Conservation (phyloP, 352 stramenopile genomes). For the Thalassiosira mediterranea region DNA sequence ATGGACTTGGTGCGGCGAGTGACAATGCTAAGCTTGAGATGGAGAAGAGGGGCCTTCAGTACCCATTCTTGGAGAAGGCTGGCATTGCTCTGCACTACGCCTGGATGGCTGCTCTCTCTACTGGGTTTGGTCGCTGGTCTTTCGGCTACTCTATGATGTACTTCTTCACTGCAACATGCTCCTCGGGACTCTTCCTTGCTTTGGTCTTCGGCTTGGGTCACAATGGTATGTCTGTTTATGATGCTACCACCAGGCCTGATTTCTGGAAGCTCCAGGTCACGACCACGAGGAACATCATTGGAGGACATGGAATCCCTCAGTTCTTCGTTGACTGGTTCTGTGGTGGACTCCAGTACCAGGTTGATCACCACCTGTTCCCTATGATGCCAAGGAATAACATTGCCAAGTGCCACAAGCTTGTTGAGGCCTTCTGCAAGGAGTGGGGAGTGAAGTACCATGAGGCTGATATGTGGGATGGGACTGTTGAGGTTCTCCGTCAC, state of each 20-base stretch:
- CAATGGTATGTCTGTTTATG: slow-evolving; percentile 98
- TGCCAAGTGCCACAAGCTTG: slow-evolving; percentile 90
- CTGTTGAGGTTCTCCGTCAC: slow-evolving; percentile 93
- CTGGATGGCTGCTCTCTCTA: slow-evolving; percentile 83
- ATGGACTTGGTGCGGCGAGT: slow-evolving; percentile 89
- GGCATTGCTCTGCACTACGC: slow-evolving; percentile 88
- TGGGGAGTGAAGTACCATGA: slow-evolving; percentile 96
- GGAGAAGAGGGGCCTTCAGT: slow-evolving; percentile 87
- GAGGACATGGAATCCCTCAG: slow-evolving; percentile 84
- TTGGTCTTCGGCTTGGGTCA: slow-evolving; percentile 97
- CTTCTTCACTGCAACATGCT: slow-evolving; percentile 85
- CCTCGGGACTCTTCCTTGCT: slow-evolving; percentile 94
- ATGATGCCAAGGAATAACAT: slow-evolving; percentile 96
- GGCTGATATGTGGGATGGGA: slow-evolving; percentile 91
- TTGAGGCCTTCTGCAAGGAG: slow-evolving; percentile 96
- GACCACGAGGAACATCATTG: slow-evolving; percentile 95
- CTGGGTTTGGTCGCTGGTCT: slow-evolving; percentile 76
- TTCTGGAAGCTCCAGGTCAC: slow-evolving; percentile 99
- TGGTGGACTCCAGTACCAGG: slow-evolving; percentile 97
- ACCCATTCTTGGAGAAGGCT: slow-evolving; percentile 83
- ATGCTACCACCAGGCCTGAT: slow-evolving; percentile 93
- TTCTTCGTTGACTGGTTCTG: slow-evolving; percentile 98
- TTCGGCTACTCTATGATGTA: slow-evolving; percentile 75
- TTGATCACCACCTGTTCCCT: slow-evolving; percentile 98
- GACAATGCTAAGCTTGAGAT: slow-evolving; percentile 82